Conservation (phyloP, 2,329 filamentous ascomycete genomes). For the Venturia oleaginea region DNA sequence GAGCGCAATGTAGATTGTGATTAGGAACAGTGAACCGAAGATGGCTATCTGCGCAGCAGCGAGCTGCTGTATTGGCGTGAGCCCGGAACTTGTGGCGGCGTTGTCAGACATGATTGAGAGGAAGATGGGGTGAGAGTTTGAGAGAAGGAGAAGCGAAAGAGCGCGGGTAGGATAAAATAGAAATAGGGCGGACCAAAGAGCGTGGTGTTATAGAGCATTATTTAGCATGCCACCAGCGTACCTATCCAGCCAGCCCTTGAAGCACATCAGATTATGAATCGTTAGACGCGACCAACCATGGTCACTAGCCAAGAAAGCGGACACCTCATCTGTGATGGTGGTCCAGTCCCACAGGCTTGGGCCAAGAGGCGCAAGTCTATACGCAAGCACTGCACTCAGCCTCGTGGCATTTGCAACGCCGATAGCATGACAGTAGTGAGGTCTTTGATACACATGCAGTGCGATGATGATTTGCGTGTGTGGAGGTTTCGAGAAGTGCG, state of each 20-base stretch:
- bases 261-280: background rate
- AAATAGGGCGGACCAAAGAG: background rate
- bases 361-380: background rate
- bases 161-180: background rate
- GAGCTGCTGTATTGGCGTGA: background rate
- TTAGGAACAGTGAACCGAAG: background rate
- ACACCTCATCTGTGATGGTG: background rate
- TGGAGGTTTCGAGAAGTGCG: background rate
- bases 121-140: background rate
- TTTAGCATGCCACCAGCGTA: background rate
- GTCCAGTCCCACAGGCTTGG: background rate
- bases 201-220: background rate
- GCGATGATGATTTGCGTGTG: too few relatives aligned
- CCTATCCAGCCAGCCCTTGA: background rate
- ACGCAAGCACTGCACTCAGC: slow-evolving; percentile 2
- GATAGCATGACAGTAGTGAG: too few relatives aligned
- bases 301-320: background rate
- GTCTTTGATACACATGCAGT: too few relatives aligned
- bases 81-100: background rate
- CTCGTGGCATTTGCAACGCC: background rate
- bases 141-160: background rate
- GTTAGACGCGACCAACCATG: background rate
- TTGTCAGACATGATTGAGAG: background rate
- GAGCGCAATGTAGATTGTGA: background rate
- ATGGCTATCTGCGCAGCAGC: background rate